phyloP scores from a whole-genome alignment of 225 moss, liverwort and hornwort genomes.

The Lunularia cruciata region DNA sequence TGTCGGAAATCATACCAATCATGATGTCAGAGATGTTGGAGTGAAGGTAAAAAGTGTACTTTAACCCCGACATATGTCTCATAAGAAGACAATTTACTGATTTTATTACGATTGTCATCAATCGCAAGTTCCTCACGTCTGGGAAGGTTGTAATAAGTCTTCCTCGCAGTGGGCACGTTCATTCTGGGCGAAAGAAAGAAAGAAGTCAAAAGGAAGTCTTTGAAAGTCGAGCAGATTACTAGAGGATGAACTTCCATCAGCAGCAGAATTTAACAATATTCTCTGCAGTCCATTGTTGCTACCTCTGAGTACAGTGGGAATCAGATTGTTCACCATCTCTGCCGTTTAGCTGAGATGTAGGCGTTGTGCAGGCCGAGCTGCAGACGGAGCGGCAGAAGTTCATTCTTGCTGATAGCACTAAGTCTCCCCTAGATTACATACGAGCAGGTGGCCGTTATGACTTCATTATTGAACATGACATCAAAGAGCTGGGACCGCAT shows the following conservation, averaged over 20 bases:
- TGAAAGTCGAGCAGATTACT: no score
- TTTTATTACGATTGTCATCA: no score
- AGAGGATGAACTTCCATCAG: no score
- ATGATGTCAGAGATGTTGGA: conserved; percentile 95
- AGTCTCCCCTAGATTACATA: conserved; percentile 77
- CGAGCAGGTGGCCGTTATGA: conserved; percentile 91
- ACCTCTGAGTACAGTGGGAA: neutral
- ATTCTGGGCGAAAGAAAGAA: no score
- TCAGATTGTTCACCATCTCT: neutral
- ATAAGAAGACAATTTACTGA: neutral
- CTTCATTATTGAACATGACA: conserved; percentile 98
- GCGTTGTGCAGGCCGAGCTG: conserved; percentile 78
- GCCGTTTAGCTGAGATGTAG: neutral
- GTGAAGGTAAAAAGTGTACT: conserved; percentile 65
- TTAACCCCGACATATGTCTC: neutral
- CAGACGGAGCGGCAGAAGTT: conserved; percentile 84
- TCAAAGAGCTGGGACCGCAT: conserved; percentile 96
- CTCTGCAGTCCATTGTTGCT: neutral
- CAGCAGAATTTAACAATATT: neutral
- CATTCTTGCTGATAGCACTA: conserved; percentile 85
- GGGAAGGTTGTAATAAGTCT: no score
- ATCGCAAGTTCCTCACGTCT: no score
- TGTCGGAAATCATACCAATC: conserved; percentile 90
- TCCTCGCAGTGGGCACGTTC: no score
- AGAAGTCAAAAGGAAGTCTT: no score